Evolutionary conservation across 768 basidiomycete genomes (phyloP).

Genomic region (Termitomyces titanicus): DNA sequence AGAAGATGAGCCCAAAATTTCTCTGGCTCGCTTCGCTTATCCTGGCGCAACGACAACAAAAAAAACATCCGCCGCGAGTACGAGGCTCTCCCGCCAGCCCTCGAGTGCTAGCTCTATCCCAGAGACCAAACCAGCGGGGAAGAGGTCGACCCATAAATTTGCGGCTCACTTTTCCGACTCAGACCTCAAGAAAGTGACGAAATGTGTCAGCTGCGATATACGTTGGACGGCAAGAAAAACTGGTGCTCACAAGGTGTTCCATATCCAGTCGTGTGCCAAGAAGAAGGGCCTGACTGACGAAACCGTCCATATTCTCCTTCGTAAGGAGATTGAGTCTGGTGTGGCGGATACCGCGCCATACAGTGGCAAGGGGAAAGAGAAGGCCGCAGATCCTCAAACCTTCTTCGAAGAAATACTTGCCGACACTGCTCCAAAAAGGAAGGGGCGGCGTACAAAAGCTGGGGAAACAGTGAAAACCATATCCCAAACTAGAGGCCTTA

Average conservation of each 20-base stretch:
- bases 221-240: slow-evolving; percentile 72
- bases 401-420: slow-evolving; percentile 53
- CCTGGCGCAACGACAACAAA: slow-evolving; percentile 4
- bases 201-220: slow-evolving; percentile 62
- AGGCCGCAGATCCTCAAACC: slow-evolving; percentile 27
- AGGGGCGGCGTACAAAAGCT: slow-evolving; percentile 31
- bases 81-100: slow-evolving; percentile 10
- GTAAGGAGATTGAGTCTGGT: slow-evolving; percentile 37
- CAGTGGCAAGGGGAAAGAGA: slow-evolving; percentile 21
- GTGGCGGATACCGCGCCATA: slow-evolving; percentile 13
- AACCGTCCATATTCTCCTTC: slow-evolving; percentile 51
- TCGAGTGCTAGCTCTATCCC: slow-evolving; percentile 8
- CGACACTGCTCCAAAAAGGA: slow-evolving; percentile 44
- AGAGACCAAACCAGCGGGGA: slow-evolving; percentile 8
- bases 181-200: slow-evolving; percentile 44
- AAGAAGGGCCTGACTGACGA: slow-evolving; percentile 51
- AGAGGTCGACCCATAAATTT: slow-evolving; percentile 19
- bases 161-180: slow-evolving; percentile 38
- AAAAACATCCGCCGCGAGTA: not conserved
- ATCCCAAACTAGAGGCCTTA: slow-evolving; percentile 42
- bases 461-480: slow-evolving; percentile 42
- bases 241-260: slow-evolving; percentile 55
- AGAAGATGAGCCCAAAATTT: slow-evolving; percentile 23
- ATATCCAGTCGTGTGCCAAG: slow-evolving; percentile 67
- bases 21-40: slow-evolving; percentile 41